Conservation (phyloP, 192 early-diverging fungal species). For the Paraglomus occultum region DNA sequence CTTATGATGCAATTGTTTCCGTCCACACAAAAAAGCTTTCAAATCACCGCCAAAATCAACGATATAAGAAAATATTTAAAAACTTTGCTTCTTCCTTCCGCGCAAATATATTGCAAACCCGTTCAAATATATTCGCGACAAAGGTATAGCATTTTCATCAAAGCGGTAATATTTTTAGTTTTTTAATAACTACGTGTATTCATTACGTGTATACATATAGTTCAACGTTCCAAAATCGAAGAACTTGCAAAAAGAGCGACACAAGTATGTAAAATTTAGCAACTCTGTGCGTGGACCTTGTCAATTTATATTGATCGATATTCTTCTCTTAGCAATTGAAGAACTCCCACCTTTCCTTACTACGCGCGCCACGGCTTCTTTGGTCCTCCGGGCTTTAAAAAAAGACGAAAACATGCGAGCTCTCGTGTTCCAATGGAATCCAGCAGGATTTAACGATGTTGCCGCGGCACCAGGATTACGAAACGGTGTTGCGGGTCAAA, state of each 20-base stretch:
- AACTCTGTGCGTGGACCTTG: not conserved
- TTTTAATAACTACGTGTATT: too few relatives aligned
- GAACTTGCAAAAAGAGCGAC: constrained; percentile 12
- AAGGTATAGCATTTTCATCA: too few relatives aligned
- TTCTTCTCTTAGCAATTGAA: constrained; percentile 11
- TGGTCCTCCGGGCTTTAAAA: constrained; percentile 11
- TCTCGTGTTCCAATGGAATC: constrained; percentile 1
- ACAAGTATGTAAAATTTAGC: constrained; percentile 22
- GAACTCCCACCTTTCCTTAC: constrained; percentile 5
- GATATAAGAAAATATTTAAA: too few relatives aligned
- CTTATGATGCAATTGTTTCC: too few relatives aligned
- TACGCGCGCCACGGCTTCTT: constrained; percentile 1
- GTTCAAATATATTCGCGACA: constrained; percentile 8
- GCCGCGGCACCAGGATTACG: not conserved
- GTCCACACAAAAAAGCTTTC: too few relatives aligned
- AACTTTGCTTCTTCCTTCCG: not conserved
- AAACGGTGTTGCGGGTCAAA: constrained; percentile 20
- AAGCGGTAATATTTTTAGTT: too few relatives aligned
- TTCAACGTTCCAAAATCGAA: too few relatives aligned
- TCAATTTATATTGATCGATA: constrained; percentile 17
- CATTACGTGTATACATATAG: too few relatives aligned
- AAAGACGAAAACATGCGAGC: constrained; percentile 16
- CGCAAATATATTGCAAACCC: not conserved
- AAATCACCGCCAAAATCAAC: too few relatives aligned
- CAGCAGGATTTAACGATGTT: constrained; percentile 12